Evolutionary conservation across 164 flowering plant species (phyloP).

Genomic region (Stephania cephalantha): DNA sequence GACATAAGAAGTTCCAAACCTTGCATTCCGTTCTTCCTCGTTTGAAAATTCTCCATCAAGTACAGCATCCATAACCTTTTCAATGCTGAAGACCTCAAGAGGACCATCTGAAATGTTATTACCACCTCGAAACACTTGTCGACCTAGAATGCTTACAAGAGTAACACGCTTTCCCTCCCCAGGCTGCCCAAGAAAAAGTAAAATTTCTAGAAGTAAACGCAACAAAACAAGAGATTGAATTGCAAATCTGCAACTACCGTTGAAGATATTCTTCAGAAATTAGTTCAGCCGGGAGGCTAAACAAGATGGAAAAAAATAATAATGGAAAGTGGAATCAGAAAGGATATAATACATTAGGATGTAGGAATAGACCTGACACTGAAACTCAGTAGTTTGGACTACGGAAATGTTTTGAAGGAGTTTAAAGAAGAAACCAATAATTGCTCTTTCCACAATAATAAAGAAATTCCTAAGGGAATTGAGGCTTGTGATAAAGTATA

Average conservation of each 20-base stretch:
- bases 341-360: background rate
- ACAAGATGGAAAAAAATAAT: background rate
- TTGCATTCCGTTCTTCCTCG: constrained; percentile 45
- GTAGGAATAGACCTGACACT: background rate
- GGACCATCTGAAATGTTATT: constrained; percentile 74
- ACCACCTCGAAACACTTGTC: constrained; percentile 73
- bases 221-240: background rate
- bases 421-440: background rate
- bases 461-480: background rate
- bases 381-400: background rate
- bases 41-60: constrained; percentile 33
- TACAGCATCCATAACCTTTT: constrained; percentile 41
- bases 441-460: background rate
- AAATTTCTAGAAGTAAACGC: constrained; percentile 1
- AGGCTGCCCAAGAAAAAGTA: constrained; percentile 46
- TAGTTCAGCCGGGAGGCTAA: background rate
- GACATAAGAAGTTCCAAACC: constrained; percentile 30
- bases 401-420: background rate
- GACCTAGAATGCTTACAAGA: constrained; percentile 78
- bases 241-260: too few relatives aligned
- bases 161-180: constrained; percentile 69
- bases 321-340: background rate
- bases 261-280: background rate
- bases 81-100: constrained; percentile 32
- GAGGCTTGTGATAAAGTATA: background rate